Evolutionary conservation across 441 rosid genomes (phyloP), one percentile per base, ranked within the genome.

Genomic region (Mallotus repandus): DNA sequence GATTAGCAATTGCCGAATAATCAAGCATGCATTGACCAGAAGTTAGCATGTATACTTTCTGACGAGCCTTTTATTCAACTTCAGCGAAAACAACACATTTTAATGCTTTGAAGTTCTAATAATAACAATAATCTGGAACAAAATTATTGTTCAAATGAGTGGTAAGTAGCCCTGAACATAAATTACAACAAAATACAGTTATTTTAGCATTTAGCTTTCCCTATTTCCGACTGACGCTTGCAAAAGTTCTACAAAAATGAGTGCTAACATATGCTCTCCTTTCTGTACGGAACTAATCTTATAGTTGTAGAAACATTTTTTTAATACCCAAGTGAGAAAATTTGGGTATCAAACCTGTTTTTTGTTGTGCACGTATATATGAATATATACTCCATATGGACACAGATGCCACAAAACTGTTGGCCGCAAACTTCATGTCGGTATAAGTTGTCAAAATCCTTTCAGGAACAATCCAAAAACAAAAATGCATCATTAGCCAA

Each of bases 321-420:
- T 29, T 45, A 41, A 71, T 12, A 66, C 72, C 79, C 77, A 50
- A 66, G 50, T 3, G 41, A 15, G 49, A 62, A 75, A 78, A 66
- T 49, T 67, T 49, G 62, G 76, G 58, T 11, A n/a, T 50, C 49
- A 12, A 71, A 38, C 52, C 58, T 52, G 22, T 63, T 54, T 69
- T 57, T 50, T 43, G 49, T 7, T 15, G 3, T 67, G 38, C 65
- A 50, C 48, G 58, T 52, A 56, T 68, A 38, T 53, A 50, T 53
- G 15, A 11, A 45, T 64, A 41, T 46, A 43, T 45, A 65, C 61
- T 53, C 63, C 38, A 57, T 60, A 63, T 73, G 21, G 41, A 71
- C 68, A 72, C 38, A 73, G 61, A 43, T 43, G 67, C 63, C 35
- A 4, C 56, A 66, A 38, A 68, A 69, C 16, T 2, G 14, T 62